A percentile compares a stretch with the other conserved stretches of the same genome.
Conservation (phyloP, 1,284 basidiomycete genomes). For the Cutaneotrichosporon cyanovorans region DNA sequence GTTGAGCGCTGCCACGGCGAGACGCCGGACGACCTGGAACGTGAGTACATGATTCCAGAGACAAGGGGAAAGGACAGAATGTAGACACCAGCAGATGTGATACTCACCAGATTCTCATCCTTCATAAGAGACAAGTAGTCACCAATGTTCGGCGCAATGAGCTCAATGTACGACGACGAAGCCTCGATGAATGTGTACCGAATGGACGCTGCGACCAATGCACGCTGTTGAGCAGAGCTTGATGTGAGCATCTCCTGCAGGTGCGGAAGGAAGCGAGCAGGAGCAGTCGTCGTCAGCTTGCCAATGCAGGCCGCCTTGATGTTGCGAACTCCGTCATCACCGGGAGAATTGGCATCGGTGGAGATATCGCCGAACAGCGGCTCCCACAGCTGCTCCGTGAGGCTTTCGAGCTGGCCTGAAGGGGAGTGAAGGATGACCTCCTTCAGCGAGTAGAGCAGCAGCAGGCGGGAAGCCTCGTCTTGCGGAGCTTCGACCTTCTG, state of each 20-base stretch:
- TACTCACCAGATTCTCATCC: constrained; percentile 76
- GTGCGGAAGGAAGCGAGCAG: constrained; percentile 78
- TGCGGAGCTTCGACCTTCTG: constrained; percentile 62
- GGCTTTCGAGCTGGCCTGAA: constrained; percentile 66
- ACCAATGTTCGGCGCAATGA: constrained; percentile 73
- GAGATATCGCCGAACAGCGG: constrained; percentile 63
- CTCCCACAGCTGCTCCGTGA: constrained; percentile 82
- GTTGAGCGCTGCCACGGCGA: constrained; percentile 81
- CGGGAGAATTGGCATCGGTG: constrained; percentile 49
- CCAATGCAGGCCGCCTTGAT: constrained; percentile 95
- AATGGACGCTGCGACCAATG: constrained; percentile 86
- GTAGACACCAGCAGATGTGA: too few relatives aligned
- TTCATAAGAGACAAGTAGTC: constrained; percentile 84
- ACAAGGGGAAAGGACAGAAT: too few relatives aligned
- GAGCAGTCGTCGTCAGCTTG: constrained; percentile 84
- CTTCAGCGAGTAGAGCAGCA: constrained; percentile 86
- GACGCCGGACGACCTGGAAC: constrained; percentile 74
- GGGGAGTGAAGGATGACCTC: constrained; percentile 92
- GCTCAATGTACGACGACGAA: constrained; percentile 73
- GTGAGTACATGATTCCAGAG: too few relatives aligned
- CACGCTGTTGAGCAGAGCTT: constrained; percentile 58
- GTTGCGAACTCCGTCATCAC: constrained; percentile 86
- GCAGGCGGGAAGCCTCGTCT: constrained; percentile 65
- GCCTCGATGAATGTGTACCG: constrained; percentile 87
- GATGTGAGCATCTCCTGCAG: constrained; percentile 55